Percentiles rank a stretch among this genome's conserved stretches.
phyloP scores from a whole-genome alignment of 805 yeast genomes.

The Teunomyces funiuensis region DNA sequence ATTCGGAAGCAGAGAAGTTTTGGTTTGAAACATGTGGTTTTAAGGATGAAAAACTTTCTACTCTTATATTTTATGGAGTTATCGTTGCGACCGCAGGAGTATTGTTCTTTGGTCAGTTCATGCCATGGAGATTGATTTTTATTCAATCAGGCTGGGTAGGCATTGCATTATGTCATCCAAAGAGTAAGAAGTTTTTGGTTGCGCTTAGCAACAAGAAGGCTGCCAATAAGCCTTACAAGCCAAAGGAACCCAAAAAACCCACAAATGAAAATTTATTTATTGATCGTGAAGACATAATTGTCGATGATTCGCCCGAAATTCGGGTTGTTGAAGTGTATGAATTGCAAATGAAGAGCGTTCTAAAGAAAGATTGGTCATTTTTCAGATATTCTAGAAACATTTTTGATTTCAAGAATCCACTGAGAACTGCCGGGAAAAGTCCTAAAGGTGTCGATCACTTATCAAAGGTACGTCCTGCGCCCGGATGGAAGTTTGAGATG shows the following conservation, averaged over 20 bases:
- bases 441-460: constrained; percentile 66
- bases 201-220: constrained; percentile 6
- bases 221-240: constrained; percentile 1
- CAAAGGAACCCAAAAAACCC: constrained; percentile 13
- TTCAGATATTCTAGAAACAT: constrained; percentile 54
- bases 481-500: constrained; percentile 68
- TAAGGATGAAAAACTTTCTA: constrained; percentile 64
- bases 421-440: constrained; percentile 41
- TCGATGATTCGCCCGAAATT: constrained; percentile 65
- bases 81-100: constrained; percentile 35
- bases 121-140: constrained; percentile 65
- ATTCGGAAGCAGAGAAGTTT: constrained; percentile 54
- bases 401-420: constrained; percentile 51
- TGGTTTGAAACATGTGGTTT: constrained; percentile 68
- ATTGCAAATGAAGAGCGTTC: constrained; percentile 62
- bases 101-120: constrained; percentile 46
- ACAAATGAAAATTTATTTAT: constrained; percentile 15
- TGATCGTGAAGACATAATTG: constrained; percentile 54
- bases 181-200: constrained; percentile 30
- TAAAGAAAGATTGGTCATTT: constrained; percentile 61
- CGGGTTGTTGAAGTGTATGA: constrained; percentile 76
- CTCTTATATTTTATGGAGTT: constrained; percentile 50
- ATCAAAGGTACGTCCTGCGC: constrained; percentile 62
- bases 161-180: constrained; percentile 61
- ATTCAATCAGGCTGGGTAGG: constrained; percentile 58